Percentiles rank a stretch among this genome's conserved stretches.
phyloP scores from a whole-genome alignment of 208 protist species.

The Trypanosoma conorhini region DNA sequence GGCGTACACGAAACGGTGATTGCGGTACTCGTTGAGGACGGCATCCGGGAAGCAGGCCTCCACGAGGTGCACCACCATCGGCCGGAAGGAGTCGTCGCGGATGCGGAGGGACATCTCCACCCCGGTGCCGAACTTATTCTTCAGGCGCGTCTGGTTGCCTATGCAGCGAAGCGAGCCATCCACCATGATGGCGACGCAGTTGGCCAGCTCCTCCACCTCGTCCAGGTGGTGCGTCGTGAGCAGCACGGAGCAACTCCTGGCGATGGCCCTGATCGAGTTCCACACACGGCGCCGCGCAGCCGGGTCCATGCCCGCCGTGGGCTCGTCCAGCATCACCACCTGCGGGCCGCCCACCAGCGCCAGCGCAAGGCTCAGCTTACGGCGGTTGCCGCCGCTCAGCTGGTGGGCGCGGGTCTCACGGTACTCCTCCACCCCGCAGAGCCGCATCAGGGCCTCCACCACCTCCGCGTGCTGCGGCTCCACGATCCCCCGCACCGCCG shows the following conservation, averaged over 20 bases:
- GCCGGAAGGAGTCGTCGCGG: slow-evolving; percentile 5
- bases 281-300: slow-evolving; percentile 78
- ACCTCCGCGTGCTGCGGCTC: slow-evolving; percentile 20
- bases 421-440: slow-evolving; percentile 49
- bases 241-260: slow-evolving; percentile 59
- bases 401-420: slow-evolving; percentile 29
- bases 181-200: slow-evolving; percentile 88
- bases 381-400: slow-evolving; percentile 82
- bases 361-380: slow-evolving; percentile 79
- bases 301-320: slow-evolving; percentile 87
- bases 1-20: slow-evolving; percentile 38
- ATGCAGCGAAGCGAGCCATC: slow-evolving; percentile 86
- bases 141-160: slow-evolving; percentile 84
- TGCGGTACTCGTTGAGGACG: slow-evolving; percentile 37
- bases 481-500: slow-evolving; percentile 64
- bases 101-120: slow-evolving; percentile 64
- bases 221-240: slow-evolving; percentile 94
- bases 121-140: slow-evolving; percentile 71
- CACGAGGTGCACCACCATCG: slow-evolving; percentile 39
- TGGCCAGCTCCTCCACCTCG: slow-evolving; percentile 86
- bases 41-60: slow-evolving; percentile 29
- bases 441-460: slow-evolving; percentile 33
- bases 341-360: slow-evolving; percentile 74
- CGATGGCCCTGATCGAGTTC: slow-evolving; percentile 58
- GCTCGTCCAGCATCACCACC: slow-evolving; percentile 85